phyloP scores from a whole-genome alignment of 495 filamentous ascomycete species.

The Trichodelitschia bisporula region DNA sequence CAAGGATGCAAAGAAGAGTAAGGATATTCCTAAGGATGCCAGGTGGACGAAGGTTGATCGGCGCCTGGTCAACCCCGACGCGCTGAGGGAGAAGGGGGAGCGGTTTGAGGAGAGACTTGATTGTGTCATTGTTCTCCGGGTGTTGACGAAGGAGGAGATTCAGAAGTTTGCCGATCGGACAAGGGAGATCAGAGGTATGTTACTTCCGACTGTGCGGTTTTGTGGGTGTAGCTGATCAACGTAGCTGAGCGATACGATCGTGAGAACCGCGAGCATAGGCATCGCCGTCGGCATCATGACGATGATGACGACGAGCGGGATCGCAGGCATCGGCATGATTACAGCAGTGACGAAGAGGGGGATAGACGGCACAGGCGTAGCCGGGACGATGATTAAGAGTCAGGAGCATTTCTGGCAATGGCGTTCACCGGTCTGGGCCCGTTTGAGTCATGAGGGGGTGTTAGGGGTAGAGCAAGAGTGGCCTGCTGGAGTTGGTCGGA shows the following conservation, averaged over 20 bases:
- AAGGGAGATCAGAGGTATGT: conserved; percentile 27
- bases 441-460: no score
- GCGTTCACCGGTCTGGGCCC: no score
- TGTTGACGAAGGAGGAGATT: conserved; percentile 55
- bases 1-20: conserved; percentile 44
- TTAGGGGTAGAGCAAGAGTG: no score
- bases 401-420: no score
- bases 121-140: conserved; percentile 53
- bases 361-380: no score
- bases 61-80: conserved; percentile 49
- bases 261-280: neutral
- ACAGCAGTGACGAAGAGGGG: no score
- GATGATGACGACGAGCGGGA: neutral
- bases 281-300: neutral
- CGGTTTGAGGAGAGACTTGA: conserved; percentile 48
- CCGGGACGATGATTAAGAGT: no score
- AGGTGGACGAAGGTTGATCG: conserved; percentile 67
- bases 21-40: conserved; percentile 43
- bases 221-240: neutral
- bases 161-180: conserved; percentile 45
- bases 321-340: neutral
- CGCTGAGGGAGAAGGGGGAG: conserved; percentile 42
- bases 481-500: no score
- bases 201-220: neutral
- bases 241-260: neutral